A percentile compares a stretch with the other conserved stretches of the same genome.
These are phyloP conservation scores for Gaertneriomyces sp. DNA, from an alignment of 192 early-diverging fungal species.

Conservation along the genomic window DNA sequence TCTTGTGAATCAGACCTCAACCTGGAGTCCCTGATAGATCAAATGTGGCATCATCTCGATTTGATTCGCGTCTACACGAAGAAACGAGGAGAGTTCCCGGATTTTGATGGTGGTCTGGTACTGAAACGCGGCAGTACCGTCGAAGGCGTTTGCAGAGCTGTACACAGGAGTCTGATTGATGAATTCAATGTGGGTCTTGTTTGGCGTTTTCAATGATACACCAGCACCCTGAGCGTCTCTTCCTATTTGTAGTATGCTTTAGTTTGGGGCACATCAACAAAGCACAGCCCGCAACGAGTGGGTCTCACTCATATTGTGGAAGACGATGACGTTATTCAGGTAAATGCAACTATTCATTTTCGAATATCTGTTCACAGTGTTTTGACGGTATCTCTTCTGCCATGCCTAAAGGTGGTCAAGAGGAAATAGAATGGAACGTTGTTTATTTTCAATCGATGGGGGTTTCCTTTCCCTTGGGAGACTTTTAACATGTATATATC, in stretches of 20 bases:
- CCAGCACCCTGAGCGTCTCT: slow-evolving; percentile 5
- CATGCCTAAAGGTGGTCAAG: too few species aligned
- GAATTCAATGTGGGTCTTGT: slow-evolving; percentile 66
- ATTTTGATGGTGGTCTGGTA: slow-evolving; percentile 90
- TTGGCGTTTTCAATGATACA: not conserved
- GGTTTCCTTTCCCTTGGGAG: too few species aligned
- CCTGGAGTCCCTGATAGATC: slow-evolving; percentile 83
- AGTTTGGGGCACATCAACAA: slow-evolving; percentile 94
- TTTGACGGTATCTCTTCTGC: not conserved
- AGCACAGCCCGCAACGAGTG: slow-evolving; percentile 95
- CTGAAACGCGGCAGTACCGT: slow-evolving; percentile 58
- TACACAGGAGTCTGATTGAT: slow-evolving; percentile 82
- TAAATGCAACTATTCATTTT: slow-evolving; percentile 8
- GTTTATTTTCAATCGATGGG: not conserved
- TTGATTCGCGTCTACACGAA: slow-evolving; percentile 96
- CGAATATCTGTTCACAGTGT: not conserved
- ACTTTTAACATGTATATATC: too few species aligned
- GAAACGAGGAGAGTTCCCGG: slow-evolving; percentile 88
- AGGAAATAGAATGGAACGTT: not conserved
- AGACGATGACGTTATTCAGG: slow-evolving; percentile 90
- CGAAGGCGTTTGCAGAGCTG: slow-evolving; percentile 65
- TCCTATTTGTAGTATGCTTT: slow-evolving; percentile 68
- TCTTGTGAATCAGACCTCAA: slow-evolving; percentile 90
- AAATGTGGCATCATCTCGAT: slow-evolving; percentile 85
- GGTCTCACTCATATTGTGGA: slow-evolving; percentile 73